phyloP scores from a whole-genome alignment of 192 early-diverging fungal genomes.

The Cetraspora pellucida region DNA sequence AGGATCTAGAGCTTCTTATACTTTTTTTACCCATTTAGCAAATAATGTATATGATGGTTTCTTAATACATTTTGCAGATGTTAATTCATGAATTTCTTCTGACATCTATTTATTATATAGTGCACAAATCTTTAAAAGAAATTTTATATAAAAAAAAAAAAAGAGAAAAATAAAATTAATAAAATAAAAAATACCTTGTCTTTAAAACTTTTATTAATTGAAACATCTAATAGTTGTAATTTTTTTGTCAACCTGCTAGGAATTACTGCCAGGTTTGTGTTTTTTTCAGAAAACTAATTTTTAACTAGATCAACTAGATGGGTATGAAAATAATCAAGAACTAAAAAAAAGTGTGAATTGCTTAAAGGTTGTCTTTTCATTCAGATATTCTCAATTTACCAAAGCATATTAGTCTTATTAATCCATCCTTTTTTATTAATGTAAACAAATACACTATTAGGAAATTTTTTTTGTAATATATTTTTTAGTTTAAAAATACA shows the following conservation, averaged over 20 bases:
- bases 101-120: conserved; percentile 4
- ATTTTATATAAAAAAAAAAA: background rate
- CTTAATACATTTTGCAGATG: background rate
- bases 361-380: background rate
- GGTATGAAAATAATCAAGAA: background rate
- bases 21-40: background rate
- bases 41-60: too few species aligned
- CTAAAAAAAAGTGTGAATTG: background rate
- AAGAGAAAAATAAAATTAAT: background rate
- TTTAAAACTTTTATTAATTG: conserved; percentile 14
- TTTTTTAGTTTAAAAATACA: conserved; percentile 27
- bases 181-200: background rate
- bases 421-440: conserved; percentile 9
- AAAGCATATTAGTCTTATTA: background rate
- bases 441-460: background rate
- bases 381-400: conserved; percentile 14
- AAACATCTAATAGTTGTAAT: conserved; percentile 2
- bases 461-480: background rate
- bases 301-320: conserved; percentile 19
- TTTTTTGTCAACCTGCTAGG: background rate
- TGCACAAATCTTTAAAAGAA: background rate
- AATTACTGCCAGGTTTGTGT: conserved; percentile 15
- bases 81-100: background rate
- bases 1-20: background rate
- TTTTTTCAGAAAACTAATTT: background rate